Evolutionary conservation across 257 asterid genomes (phyloP), one percentile per base, ranked within the genome.

Genomic region (Verbena officinalis): DNA sequence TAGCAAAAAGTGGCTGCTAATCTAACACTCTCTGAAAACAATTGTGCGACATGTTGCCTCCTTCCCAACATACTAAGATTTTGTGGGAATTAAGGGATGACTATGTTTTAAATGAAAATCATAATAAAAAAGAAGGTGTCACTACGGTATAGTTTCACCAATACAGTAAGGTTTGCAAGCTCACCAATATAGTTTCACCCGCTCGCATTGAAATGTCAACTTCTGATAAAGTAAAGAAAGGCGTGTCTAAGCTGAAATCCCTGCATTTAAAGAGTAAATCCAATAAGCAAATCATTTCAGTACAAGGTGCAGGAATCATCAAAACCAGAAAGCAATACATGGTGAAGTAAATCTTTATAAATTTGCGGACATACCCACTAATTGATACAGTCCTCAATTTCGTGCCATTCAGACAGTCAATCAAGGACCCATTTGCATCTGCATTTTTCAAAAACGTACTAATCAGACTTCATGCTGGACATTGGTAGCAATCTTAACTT

Each of bases 171-270:
- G 66, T 33, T 49, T 59, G 38, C 71, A 62, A 63, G 78, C 95
- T 83, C 72, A 94, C 99, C 97, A 68, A 43, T 54, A 75, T 70
- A 17, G 82, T 80, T 86, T 88, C 93, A 53, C 91, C 95, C 22
- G 87, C 95, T 70, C 68, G 82, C 42, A 94, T 76, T 34, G 78
- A 71, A 69, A 85, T 55, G 63, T 76, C 95, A 75, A 80, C 91
- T 84, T 90, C 99, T 20, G 95, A 84, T 72, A 81, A 68, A 62
- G 81, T 58, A 76, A 81, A 88, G 17, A 78, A 77, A 73, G 95
- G 68, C 65, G 83, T 67, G 53, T 76, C 95, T 50, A 77, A 65
- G 66, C 74, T 70, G 66, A 71, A 60, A 44, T 87, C 83, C 84
- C 99, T 90, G 88, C 64, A 73, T 75, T 56, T 46, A 77, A 59